These are phyloP conservation scores for Graphilbum fragrans DNA, from an alignment of 2,329 filamentous ascomycete species.

Conservation along the genomic window DNA sequence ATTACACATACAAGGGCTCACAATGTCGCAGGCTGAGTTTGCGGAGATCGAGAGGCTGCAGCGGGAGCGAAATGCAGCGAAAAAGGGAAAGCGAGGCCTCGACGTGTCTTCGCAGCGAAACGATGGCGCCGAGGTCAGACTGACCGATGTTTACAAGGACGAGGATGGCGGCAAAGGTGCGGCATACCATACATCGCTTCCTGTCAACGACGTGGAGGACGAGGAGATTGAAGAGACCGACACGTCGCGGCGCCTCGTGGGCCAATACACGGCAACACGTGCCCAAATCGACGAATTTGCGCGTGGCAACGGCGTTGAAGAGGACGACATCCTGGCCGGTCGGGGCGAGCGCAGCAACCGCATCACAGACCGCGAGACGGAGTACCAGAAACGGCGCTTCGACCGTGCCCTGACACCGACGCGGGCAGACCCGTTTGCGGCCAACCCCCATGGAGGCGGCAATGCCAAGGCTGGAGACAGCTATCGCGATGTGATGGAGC, in stretches of 20 bases:
- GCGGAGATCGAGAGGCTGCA: conserved; percentile 79
- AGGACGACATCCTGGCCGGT: conserved; percentile 78
- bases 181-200: conserved; percentile 84
- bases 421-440: conserved; percentile 73
- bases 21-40: too few species aligned
- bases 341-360: conserved; percentile 78
- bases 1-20: too few species aligned
- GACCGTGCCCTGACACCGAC: conserved; percentile 79
- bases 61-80: too few species aligned
- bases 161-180: conserved; percentile 87
- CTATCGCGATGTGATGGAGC: conserved; percentile 84
- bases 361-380: conserved; percentile 86
- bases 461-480: conserved; percentile 62
- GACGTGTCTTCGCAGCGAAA: neutral
- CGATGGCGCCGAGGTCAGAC: conserved; percentile 49
- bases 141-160: conserved; percentile 72
- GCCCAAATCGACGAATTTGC: conserved; percentile 93
- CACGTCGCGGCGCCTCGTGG: conserved; percentile 66
- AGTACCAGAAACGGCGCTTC: conserved; percentile 94
- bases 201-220: conserved; percentile 69
- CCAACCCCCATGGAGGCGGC: conserved; percentile 50
- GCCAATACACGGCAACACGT: conserved; percentile 89
- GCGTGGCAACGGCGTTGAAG: conserved; percentile 71
- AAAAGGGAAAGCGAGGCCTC: conserved; percentile 62
- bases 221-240: conserved; percentile 66